phyloP scores from a whole-genome alignment of 768 basidiomycete genomes.

The Cystofilobasidium macerans region DNA sequence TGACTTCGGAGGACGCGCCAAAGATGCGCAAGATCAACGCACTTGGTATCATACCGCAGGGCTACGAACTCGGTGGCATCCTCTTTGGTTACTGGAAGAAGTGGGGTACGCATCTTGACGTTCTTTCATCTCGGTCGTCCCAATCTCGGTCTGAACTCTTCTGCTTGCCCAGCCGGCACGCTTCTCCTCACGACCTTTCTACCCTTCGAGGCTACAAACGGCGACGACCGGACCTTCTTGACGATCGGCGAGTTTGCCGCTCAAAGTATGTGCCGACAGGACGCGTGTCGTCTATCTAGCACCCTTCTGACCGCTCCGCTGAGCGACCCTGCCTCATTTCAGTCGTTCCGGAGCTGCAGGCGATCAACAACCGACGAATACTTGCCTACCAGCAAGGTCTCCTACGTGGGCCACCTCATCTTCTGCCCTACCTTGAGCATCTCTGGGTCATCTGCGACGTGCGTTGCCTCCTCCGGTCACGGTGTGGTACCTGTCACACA shows the following conservation, averaged over 20 bases:
- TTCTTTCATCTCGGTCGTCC: background rate
- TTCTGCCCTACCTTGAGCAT: constrained; percentile 13
- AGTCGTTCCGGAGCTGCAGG: constrained; percentile 19
- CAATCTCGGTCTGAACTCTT: background rate
- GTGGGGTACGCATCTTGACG: no score
- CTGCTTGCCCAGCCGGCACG: constrained; percentile 11
- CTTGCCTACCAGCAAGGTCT: background rate
- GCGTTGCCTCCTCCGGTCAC: background rate
- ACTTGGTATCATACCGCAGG: background rate
- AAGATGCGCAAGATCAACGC: background rate
- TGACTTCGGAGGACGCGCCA: background rate
- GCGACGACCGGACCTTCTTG: constrained; percentile 9
- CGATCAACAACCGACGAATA: background rate
- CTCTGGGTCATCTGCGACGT: constrained; percentile 20
- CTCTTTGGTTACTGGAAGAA: constrained; percentile 4
- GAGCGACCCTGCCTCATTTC: background rate
- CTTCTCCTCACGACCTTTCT: constrained; percentile 21
- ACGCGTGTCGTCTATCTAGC: no score
- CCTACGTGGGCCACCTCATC: background rate
- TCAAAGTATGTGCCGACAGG: constrained; percentile 10
- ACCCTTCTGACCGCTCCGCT: background rate
- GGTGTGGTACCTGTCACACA: background rate
- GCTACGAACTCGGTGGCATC: background rate
- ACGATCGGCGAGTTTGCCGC: constrained; percentile 22
- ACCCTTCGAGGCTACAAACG: constrained; percentile 16